These are phyloP conservation scores for Adansonia digitata DNA, from an alignment of 345 rosid species.

Conservation along the genomic window DNA sequence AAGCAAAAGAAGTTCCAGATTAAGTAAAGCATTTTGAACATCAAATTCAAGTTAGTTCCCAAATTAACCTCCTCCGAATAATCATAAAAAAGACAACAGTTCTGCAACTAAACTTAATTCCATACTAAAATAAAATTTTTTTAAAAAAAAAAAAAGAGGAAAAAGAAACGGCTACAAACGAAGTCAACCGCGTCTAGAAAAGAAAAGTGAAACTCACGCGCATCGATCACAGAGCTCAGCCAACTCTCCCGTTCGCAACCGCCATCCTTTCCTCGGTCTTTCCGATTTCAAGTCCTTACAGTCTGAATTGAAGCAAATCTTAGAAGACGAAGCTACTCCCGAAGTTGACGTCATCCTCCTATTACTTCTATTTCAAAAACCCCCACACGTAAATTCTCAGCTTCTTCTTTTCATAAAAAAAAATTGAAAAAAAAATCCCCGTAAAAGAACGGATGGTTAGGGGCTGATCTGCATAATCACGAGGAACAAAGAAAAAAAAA, in stretches of 20 bases:
- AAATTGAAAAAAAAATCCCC: not conserved
- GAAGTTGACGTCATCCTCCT: conserved; percentile 26
- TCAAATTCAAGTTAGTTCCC: not conserved
- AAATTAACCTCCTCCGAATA: conserved; percentile 3
- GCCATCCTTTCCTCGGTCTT: conserved; percentile 71
- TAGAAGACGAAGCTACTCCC: conserved; percentile 30
- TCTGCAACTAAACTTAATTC: conserved; percentile 7
- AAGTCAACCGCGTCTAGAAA: conserved; percentile 12
- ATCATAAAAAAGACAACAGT: not conserved
- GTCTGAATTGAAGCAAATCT: conserved; percentile 70
- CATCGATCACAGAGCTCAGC: conserved; percentile 97
- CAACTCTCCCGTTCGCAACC: conserved; percentile 68
- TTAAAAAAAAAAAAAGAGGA: not conserved
- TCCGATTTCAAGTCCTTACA: conserved; percentile 60
- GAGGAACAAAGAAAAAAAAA: not conserved
- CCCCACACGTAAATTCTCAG: conserved; percentile 12
- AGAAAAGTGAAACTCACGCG: conserved; percentile 50
- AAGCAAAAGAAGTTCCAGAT: not conserved
- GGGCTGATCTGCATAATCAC: conserved; percentile 29
- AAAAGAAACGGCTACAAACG: not conserved
- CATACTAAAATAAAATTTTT: conserved; percentile 12
- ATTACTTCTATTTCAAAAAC: not conserved
- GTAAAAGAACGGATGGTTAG: not conserved
- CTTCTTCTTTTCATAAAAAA: not conserved
- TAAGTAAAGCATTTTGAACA: not conserved